Base-by-base conservation (phyloP, 306 rosid species). In the Quercus suber region DNA sequence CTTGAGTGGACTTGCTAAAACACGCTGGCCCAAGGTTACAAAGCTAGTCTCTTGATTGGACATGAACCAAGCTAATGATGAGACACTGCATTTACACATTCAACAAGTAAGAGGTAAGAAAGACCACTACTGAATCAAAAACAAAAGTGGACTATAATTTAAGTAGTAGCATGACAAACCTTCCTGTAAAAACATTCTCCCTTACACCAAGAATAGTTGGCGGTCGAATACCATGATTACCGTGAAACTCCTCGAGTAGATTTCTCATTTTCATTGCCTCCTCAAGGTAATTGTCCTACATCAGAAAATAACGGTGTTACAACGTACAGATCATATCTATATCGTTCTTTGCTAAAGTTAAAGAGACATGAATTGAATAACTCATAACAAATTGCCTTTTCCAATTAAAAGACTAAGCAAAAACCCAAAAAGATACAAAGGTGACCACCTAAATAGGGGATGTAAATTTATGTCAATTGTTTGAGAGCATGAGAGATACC, bases 1-100 rank as follows among this genome's bases (percentile, higher is more conserved):
- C 99, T 95, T 95, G 73, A 92, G 97, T 71, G 99, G 99, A 77
- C 79, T 74, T 43, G 99, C 99, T 80, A 95, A 81, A 61, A 95
- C 92, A 67, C 99, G 98, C 55, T 95, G 99, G 18, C 91, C 99
- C 87, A 95, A 87, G 78, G 99, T 95, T 75, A 95, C 99, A 80
- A 95, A 95, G 92, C 99, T 92, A 60, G 99, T 95, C 87, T 95
- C 99, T 89, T 95, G 99, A 86, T 95, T 95, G 74, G 99, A 95
- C 99, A 95, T 95, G 90, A 95, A 95, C 97, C 87, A 87, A 59
- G 99, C 99, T 92, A 95, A 89, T 49, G 99, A 95, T 61, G 99
- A 95, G 74, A 95, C 99, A 95, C 99, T 95, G 97, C 85, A 89
- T 41, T 33, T 61, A 80, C 56, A 73, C 45, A 76, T 76, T 53